Base-by-base conservation (phyloP, 2,329 filamentous ascomycete genomes). In the Fusarium annulatum region DNA sequence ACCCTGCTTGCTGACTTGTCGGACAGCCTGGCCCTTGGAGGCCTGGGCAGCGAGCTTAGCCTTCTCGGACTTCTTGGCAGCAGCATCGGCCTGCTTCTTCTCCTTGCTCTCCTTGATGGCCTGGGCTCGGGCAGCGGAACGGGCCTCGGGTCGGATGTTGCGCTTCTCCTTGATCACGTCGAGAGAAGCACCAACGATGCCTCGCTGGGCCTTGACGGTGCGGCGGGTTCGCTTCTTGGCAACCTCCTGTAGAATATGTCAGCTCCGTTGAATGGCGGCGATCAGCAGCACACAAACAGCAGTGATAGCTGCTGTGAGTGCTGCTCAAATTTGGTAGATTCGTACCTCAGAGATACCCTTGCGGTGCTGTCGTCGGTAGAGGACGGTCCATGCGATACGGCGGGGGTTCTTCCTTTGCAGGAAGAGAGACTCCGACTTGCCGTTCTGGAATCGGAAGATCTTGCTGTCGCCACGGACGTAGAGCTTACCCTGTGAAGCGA, bases 261-360 rank as follows among this genome's bases (percentile, higher is more conserved):
- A 88, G 85, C 77, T 71, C 69, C 76, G 71, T 70, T 75, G 33
- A 42, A 46, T 56, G 46, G n/a, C 30, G 16, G 8, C 28, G n/a
- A 43, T 65, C 18, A 23, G 36, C 18, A 34, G 21, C 26, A 42
- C 19, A 33, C 33, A 41, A 59, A 58, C 49, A 58, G 58, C 43
- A 49, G 33, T 41, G 33, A 51, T 26, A 38, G 33, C 26, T 14
- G 46, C 57, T 26, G 45, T 39, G 34, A 33, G 33, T 42, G 38
- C 64, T 46, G 33, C 45, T 62, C 30, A n/a, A 26, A 21, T 34
- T 60, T 61, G 42, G 53, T 60, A 65, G 45, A 71, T 75, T 75
- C 93, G 89, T 93, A 98, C 96, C 95, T 99, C 96, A 91, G 96
- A 97, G 89, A 98, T 97, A 93, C 96, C 96, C 95, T 99, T 99